phyloP scores from a whole-genome alignment of 73 alveolate genomes.

The Paramecium pentaurelia region DNA sequence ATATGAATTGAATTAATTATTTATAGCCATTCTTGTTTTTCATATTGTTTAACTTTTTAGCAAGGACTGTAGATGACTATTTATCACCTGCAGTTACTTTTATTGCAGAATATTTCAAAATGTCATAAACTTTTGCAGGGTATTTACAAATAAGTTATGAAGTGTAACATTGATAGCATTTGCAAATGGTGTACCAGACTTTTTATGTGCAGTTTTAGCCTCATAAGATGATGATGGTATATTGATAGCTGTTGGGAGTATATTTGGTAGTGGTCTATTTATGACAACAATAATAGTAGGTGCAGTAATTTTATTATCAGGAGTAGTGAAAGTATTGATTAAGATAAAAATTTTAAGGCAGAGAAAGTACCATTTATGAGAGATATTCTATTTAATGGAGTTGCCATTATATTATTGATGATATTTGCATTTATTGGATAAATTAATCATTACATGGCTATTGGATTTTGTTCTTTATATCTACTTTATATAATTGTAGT shows the following conservation, averaged over 20 bases:
- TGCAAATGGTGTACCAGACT: slow-evolving; percentile 99
- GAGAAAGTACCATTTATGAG: not conserved
- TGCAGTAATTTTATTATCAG: not conserved
- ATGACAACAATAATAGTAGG: slow-evolving; percentile 36
- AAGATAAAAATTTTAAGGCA: not conserved
- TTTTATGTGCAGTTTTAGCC: slow-evolving; percentile 90
- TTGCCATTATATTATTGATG: not conserved
- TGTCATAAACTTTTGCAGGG: slow-evolving; percentile 52
- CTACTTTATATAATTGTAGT: not conserved
- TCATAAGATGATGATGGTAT: slow-evolving; percentile 52
- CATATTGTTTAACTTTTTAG: not conserved
- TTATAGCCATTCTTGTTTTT: slow-evolving; percentile 5
- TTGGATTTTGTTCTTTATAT: not conserved
- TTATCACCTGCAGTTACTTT: slow-evolving; percentile 32
- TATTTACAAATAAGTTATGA: not conserved
- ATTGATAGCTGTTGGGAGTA: slow-evolving; percentile 29
- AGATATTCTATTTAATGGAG: not conserved
- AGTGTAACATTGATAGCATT: slow-evolving; percentile 93
- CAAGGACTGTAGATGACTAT: not conserved
- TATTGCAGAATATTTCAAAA: not conserved
- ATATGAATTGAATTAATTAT: not conserved
- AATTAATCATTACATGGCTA: not conserved
- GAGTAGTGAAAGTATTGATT: not conserved
- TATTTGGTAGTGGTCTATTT: slow-evolving; percentile 34
- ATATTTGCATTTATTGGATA: slow-evolving; percentile 22